Base-by-base conservation (phyloP, 2,329 filamentous ascomycete genomes). In the Aschersonia sp. region DNA sequence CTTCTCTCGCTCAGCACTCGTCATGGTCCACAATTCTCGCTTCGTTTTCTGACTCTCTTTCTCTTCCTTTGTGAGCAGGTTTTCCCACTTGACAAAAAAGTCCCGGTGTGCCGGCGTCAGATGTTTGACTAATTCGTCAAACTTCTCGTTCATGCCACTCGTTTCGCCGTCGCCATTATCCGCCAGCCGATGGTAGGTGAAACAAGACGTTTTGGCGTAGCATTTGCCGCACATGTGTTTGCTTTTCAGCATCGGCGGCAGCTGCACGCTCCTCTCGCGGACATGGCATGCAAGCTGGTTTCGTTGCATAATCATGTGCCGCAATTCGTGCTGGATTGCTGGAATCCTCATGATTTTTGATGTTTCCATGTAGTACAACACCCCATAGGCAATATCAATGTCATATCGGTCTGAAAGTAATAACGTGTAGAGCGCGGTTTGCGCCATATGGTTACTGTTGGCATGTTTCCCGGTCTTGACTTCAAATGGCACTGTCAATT, bases 81-180 rank as follows among this genome's bases (percentile, higher is more conserved):
- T 76, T 62, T 98, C 92, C 92, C 92, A 98, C 60, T 92, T 95
- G 52, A 84, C 73, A 64, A 98, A 95, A 62, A 97, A 98, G 0
- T 81, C 76, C 54, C 79, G 79, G 58, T 95, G 85, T 0, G 66
- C 69, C 1, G 82, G 73, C 5, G 77, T 85, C n/a, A 95, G 71
- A 58, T 94, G 84, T 50, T 75, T 74, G 45, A 94, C 82, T 5
- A 87, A 69, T 52, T 92, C 84, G 46, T 87, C 79, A 58, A 95
- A 98, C 55, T 85, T 84, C 32, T 83, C 77, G 43, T 83, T 79
- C 62, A 95, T 77, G 14, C 84, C 87, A 53, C 90, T 90, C 0
- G 80, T 81, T 53, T 92, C 84, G 5, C 82, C 84, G 49, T 84
- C 76, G 4, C 92, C 92, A 56, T 84, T 75, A 57, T 98, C 92